Evolutionary conservation across 75 land plant species (phyloP), one percentile per base, ranked within the genome.

Genomic region (Picea glauca): DNA sequence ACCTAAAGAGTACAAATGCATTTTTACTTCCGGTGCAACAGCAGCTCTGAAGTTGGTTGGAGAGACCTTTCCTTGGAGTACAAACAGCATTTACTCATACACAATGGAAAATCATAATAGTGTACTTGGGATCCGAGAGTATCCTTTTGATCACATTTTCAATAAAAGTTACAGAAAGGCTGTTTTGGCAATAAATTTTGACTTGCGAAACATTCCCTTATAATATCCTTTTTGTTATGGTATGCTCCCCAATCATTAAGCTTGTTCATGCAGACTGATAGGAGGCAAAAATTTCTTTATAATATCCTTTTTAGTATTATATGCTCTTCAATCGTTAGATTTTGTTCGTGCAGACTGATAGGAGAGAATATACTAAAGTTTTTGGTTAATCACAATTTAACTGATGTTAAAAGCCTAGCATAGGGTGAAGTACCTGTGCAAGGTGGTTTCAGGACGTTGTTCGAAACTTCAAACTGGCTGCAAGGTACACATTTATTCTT

Each of bases 21-120:
- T 96, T 58, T 96, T 94, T 81, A 96, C 99, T 33, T 92, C 99
- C 65, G 99, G 99, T 64, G 95, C 99, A n/a, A 96, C 99, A 65
- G 91, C 92, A 58, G 99, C 93, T 14, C 79, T 96, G 62, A 96
- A 96, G 78, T 83, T 96, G 38, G 85, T 96, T 13, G 99, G 99
- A 14, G 99, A 96, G 84, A 43, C 84, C 63, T 96, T 96, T 84
- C 99, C 99, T 30, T 96, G 98, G 98, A 87, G 80, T 74, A 74
- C 38, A 46, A 82, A 89, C 58, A 92, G 99, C 78, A 70, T 74
- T 57, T 96, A 82, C 65, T 74, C 81, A 81, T 96, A 96, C 82
- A 94, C 93, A 4, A 79, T 91, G 95, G 99, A 94, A 77, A 96
- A 96, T 77, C 99, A 96, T 81, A 96, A 96, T 82, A 96, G 99